phyloP scores from a whole-genome alignment of 768 basidiomycete genomes.

The Boletus reticulatus region DNA sequence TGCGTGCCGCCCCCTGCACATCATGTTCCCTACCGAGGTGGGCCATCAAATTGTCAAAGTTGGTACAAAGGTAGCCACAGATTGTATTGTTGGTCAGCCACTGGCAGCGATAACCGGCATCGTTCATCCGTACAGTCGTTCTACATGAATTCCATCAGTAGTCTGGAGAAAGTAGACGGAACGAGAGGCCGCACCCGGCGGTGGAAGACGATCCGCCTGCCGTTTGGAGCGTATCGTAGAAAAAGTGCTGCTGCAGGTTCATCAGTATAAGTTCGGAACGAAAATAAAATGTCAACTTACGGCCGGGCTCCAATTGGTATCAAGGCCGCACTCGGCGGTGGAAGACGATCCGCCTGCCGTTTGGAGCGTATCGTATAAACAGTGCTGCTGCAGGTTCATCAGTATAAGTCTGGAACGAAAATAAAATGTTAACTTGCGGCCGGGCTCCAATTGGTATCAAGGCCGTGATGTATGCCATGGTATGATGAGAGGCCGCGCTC shows the following conservation, averaged over 20 bases:
- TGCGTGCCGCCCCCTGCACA: not conserved
- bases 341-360: not conserved
- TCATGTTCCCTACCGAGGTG: not conserved
- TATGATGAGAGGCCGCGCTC: too few species aligned
- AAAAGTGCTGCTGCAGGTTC: not conserved
- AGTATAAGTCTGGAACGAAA: not conserved
- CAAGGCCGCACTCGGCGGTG: not conserved
- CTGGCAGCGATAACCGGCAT: not conserved
- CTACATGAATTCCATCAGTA: constrained; percentile 2
- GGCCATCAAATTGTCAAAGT: constrained; percentile 2
- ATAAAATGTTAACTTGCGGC: not conserved
- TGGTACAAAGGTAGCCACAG: not conserved
- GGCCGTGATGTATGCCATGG: not conserved
- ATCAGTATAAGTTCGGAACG: not conserved
- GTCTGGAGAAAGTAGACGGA: not conserved
- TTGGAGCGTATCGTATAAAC: not conserved
- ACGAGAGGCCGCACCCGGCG: not conserved
- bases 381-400: constrained; percentile 1
- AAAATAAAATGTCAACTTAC: not conserved
- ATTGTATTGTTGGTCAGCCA: not conserved
- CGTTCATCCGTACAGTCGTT: not conserved
- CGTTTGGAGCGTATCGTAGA: not conserved
- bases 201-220: not conserved
- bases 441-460: not conserved
- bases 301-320: not conserved